Base-by-base conservation (phyloP, 2,329 filamentous ascomycete genomes). In the Fusarium palustre region DNA sequence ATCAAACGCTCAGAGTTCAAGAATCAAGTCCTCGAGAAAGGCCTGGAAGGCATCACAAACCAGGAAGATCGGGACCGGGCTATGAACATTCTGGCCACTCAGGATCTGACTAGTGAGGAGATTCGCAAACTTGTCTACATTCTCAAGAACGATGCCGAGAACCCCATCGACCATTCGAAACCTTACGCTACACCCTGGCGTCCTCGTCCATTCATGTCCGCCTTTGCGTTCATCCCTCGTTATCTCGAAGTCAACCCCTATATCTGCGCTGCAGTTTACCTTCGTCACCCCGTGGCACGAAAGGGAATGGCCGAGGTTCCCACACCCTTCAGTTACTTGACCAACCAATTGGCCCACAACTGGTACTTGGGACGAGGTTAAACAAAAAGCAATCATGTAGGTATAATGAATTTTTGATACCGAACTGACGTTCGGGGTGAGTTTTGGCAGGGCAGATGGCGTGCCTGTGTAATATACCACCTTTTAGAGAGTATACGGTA, bases 201-300 rank as follows among this genome's bases (percentile, higher is more conserved):
- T 69, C 96, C 96, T 15, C 87, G 94, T 58, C 87, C 91, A 54
- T 98, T 88, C 81, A 97, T 99, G 92, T 86, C 88, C 53, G 90
- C 94, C 1, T 99, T 99, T 80, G 94, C 94, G 25, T 97, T 97
- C 80, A 94, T 99, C 72, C 96, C 96, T 13, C 86, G 92, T 55
- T 99, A 98, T 80, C 88, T 99, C 64, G 97, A 99, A 82, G 96
- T 99, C 74, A 97, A 98, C 84, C 96, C 97, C 80, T 97, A 94
- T 76, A 92, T 98, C 75, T 99, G 96, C 81, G 91, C 94, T 2
- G 96, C 96, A 13, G 94, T 99, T 41, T 99, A 99, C 79, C 83
- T 99, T 66, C 88, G 96, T 60, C 95, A 99, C 83, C 96, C 96
- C 0, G 95, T 98, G 43, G 96, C 93, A 28, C 87, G 94, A 64